Evolutionary conservation across 106 monocot species (phyloP).

Genomic region (Platanthera guangdongensis): DNA sequence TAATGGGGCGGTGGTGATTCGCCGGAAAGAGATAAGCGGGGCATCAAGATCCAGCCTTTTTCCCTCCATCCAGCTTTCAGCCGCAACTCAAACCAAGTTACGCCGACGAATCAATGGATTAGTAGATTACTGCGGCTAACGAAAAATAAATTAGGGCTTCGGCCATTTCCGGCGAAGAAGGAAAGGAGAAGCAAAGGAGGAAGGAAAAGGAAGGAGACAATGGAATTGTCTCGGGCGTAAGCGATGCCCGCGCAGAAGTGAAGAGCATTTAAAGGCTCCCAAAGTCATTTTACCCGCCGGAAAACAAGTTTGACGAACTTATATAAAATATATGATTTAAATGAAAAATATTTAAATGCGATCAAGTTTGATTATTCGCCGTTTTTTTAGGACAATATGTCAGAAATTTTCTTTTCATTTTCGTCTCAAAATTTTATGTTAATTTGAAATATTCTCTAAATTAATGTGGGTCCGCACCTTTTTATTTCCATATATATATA

Average conservation of each 20-base stretch:
- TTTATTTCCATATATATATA: too few relatives aligned
- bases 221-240: neutral
- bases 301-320: neutral
- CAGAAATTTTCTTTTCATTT: too few relatives aligned
- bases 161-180: neutral
- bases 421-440: too few relatives aligned
- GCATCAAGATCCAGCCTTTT: conserved; percentile 49
- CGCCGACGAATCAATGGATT: neutral
- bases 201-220: neutral
- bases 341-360: too few relatives aligned
- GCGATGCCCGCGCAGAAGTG: neutral
- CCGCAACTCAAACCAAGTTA: neutral
- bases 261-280: neutral
- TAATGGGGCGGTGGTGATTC: conserved; percentile 15
- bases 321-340: too few relatives aligned
- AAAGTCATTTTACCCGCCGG: neutral
- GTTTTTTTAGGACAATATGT: too few relatives aligned
- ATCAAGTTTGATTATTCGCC: too few relatives aligned
- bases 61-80: conserved; percentile 25
- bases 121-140: neutral
- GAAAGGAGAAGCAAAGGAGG: neutral
- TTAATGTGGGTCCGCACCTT: too few relatives aligned
- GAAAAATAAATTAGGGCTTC: neutral
- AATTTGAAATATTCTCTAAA: too few relatives aligned
- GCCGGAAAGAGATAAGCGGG: conserved; percentile 58